Evolutionary conservation across 1,284 basidiomycete species (phyloP), one percentile per base, ranked within the genome.

Genomic region (Baeospora myosura): DNA sequence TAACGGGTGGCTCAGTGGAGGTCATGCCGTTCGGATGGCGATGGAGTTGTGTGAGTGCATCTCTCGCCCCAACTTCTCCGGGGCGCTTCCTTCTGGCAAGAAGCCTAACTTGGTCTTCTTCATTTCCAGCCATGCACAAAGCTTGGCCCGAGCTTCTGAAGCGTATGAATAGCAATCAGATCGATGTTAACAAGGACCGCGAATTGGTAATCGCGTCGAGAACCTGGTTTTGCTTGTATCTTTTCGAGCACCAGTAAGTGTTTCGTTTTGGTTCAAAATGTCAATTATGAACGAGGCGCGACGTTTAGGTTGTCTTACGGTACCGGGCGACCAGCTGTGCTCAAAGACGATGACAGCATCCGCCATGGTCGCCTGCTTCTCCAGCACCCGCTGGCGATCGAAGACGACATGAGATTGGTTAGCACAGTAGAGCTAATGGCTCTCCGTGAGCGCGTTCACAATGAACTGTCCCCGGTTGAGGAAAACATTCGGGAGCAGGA

Each of bases 381-480:
- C 18, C 80, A 84, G 50, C 91, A 95, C 57, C 92, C 92, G 11
- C 66, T 94, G 16, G 78, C 88, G 5, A 88, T 93, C 50, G 84
- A 90, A 51, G 91, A 94, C 48, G 92, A 96, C 54, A 92, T 90
- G 74, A 81, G 92, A 32, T 76, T 96, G n/a, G 88, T 95, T 14
- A 93, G 91, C 5, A 94, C 89, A 1, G 87, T 92, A 16, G 88
- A 89, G 53, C 71, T 89, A 41, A 86, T 88, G 76, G 76, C 76
- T n/a, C 77, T 88, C 48, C 77, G 87, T 38, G 86, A 89, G 56
- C 68, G 78, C 25, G 70, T 87, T 4, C 76, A 86, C 51, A 85
- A 87, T 54, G 73, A 72, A 8, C 62, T 89, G 28, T 71, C 77
- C 22, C 81, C 81, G 12, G 73, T 78, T 35, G 82, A 88, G 50